Evolutionary conservation across 2,329 filamentous ascomycete genomes (phyloP), one percentile per base, ranked within the genome.

Genomic region (Pseudogymnoascus sp.): DNA sequence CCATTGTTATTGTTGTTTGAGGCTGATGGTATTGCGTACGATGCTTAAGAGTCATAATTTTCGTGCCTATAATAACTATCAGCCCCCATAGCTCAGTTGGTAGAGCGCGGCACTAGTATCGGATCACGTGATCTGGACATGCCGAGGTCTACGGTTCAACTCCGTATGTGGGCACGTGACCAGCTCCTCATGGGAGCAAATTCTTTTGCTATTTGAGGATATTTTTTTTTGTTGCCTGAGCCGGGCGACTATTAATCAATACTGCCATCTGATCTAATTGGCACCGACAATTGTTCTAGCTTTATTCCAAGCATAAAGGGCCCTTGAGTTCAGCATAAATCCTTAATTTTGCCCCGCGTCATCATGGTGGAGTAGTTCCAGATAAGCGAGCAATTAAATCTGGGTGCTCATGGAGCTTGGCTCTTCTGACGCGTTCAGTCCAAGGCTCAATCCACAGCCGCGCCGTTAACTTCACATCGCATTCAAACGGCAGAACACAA

Each of bases 321-420:
- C 63, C 69, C 62, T 69, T 70, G 34, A 57, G 67, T 69, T 71
- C 71, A 11, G 67, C 68, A 31, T 69, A 63, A 61, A 37, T 36
- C 65, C 28, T 64, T 71, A 62, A 69, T 70, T 66, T 66, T 70
- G 31, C 57, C 66, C 16, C 69, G 68, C n/a, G 68, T 71, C 72
- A 8, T 69, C 69, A 51, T 70, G 69, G 61, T 73, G 72, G 7
- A 68, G 73, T 60, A 65, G 62, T 62, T 60, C 69, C 67, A 11
- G 67, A 65, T 61, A 64, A 63, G 39, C 66, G 69, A 54, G 66
- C 64, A 57, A 34, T 34, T 28, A 62, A 60, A 34, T 71, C 69
- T 19, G 64, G 69, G 65, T 71, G 71, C 25, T 14, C 60, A 34
- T 72, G 68, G 65, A 34, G 73, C 68, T 65, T 67, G 69, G 28